Base-by-base conservation (phyloP, 164 flowering plant species). In the Sextonia rubra region DNA sequence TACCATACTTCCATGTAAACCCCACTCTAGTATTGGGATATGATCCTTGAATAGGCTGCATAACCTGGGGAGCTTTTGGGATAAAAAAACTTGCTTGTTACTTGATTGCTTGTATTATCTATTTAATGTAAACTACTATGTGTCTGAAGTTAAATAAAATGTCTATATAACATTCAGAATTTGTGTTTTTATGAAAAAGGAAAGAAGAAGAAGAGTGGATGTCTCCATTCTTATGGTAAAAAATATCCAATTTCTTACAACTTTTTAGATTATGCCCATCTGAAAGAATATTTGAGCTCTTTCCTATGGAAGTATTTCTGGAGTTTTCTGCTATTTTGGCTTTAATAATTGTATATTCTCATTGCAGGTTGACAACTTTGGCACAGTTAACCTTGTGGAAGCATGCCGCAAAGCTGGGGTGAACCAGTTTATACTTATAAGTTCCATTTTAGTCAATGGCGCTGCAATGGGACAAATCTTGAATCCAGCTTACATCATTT, bases 391-490 rank as follows among this genome's bases (percentile, higher is more conserved):
- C 82, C 94, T 95, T 60, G 98, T 92, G 62, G 98, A 95, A 30
- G 99, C 99, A 56, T 95, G 98, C 73, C 82, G 92, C 17, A 89
- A 85, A 76, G 68, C 25, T 27, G 87, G 91, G 26, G 88, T 95
- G 52, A 85, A 85, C 60, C 85, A 90, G 76, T 92, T 95, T 72
- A 78, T 95, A 64, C 96, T 95, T 64, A 75, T 92, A 47, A 92
- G 99, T 81, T 90, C 98, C 17, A 89, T 95, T 72, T 81, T 95
- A 76, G 99, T 92, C 23, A 95, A 95, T 81, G 98, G 99, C 71
- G 99, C 98, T 64, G 96, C 98, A 60, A 92, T 90, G 96, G 99
- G 99, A 14, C 98, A 95, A 82, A 60, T 95, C 47, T 77, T 95
- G 3, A 95, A 95, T 76, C 98, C 99, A 25, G 94, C 96, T 68